These are phyloP conservation scores for Sugiyamaella japonica DNA, from an alignment of 1,139 yeast species.

Conservation along the genomic window DNA sequence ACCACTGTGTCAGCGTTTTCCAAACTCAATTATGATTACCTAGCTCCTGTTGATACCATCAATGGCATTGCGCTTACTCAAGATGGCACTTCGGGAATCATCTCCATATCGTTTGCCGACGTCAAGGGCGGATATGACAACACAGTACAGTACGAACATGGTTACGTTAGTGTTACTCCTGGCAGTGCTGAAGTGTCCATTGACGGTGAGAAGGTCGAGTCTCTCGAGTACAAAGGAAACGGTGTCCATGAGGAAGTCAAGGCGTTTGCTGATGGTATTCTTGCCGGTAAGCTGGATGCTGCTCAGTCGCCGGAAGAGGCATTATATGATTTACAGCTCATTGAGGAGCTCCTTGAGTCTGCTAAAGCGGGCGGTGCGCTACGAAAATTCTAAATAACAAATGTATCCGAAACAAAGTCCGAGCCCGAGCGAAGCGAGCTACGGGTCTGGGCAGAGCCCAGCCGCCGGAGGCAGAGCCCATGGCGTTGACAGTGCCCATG, in stretches of 20 bases:
- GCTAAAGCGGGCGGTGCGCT: slow-evolving; percentile 21
- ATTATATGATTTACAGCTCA: slow-evolving; percentile 21
- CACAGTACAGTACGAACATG: slow-evolving; percentile 22
- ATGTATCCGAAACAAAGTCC: not conserved
- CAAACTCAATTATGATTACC: slow-evolving; percentile 20
- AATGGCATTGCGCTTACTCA: slow-evolving; percentile 23
- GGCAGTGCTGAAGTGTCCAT: slow-evolving; percentile 5
- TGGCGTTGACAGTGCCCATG: too few species aligned
- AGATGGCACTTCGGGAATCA: slow-evolving; percentile 25
- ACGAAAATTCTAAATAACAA: slow-evolving; percentile 11
- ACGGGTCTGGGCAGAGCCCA: too few species aligned
- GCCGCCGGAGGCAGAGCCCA: too few species aligned
- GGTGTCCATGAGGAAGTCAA: slow-evolving; percentile 24
- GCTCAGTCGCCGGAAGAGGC: slow-evolving; percentile 25
- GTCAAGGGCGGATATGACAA: slow-evolving; percentile 22
- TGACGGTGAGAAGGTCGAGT: slow-evolving; percentile 19
- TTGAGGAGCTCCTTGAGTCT: slow-evolving; percentile 19
- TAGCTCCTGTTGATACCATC: slow-evolving; percentile 28
- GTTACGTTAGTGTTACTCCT: slow-evolving; percentile 21
- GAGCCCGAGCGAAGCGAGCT: not conserved
- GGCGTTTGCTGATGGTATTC: slow-evolving; percentile 22
- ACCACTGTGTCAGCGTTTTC: slow-evolving; percentile 21
- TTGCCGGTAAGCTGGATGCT: slow-evolving; percentile 21
- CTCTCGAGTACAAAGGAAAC: slow-evolving; percentile 16
- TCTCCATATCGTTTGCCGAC: slow-evolving; percentile 25